These are phyloP conservation scores for Cladosporium sphaerospermum DNA, from an alignment of 2,329 filamentous ascomycete species.

Conservation along the genomic window DNA sequence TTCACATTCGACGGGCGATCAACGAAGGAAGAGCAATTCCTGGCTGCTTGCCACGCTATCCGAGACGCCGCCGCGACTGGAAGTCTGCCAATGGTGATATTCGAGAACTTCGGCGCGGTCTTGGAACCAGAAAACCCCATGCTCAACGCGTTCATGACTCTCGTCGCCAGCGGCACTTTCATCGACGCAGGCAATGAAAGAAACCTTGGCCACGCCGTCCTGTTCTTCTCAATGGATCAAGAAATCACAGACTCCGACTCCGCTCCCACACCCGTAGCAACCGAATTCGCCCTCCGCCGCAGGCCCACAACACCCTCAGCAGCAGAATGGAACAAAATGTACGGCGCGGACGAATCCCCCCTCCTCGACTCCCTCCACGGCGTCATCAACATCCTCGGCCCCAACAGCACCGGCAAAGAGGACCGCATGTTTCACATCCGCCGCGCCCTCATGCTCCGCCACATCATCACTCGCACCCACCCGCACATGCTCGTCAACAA, in stretches of 20 bases:
- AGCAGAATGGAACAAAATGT: slow-evolving; percentile 10
- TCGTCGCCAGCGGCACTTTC: slow-evolving; percentile 28
- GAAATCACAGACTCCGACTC: slow-evolving; percentile 20
- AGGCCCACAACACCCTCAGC: slow-evolving; percentile 10
- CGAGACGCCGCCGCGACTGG: slow-evolving; percentile 25
- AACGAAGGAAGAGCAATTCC: slow-evolving; percentile 23
- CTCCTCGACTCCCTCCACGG: slow-evolving; percentile 30
- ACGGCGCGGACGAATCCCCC: slow-evolving; percentile 21
- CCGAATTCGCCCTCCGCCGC: slow-evolving; percentile 16
- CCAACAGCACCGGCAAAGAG: slow-evolving; percentile 23
- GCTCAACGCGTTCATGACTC: slow-evolving; percentile 24
- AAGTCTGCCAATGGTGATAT: slow-evolving; percentile 23
- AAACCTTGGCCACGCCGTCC: slow-evolving; percentile 23
- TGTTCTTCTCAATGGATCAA: slow-evolving; percentile 30
- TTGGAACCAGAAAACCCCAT: slow-evolving; percentile 22
- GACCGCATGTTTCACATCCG: slow-evolving; percentile 28
- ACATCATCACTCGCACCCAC: slow-evolving; percentile 27
- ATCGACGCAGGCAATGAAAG: slow-evolving; percentile 24
- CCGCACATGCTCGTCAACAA: slow-evolving; percentile 26
- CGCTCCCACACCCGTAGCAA: slow-evolving; percentile 21
- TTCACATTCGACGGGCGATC: slow-evolving; percentile 26
- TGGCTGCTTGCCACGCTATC: slow-evolving; percentile 27
- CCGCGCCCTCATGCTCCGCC: slow-evolving; percentile 29
- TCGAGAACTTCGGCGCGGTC: slow-evolving; percentile 29
- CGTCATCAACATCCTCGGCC: slow-evolving; percentile 26